A percentile compares a stretch with the other conserved stretches of the same genome.
phyloP scores from a whole-genome alignment of 2,329 filamentous ascomycete species.

The Capronia americana region DNA sequence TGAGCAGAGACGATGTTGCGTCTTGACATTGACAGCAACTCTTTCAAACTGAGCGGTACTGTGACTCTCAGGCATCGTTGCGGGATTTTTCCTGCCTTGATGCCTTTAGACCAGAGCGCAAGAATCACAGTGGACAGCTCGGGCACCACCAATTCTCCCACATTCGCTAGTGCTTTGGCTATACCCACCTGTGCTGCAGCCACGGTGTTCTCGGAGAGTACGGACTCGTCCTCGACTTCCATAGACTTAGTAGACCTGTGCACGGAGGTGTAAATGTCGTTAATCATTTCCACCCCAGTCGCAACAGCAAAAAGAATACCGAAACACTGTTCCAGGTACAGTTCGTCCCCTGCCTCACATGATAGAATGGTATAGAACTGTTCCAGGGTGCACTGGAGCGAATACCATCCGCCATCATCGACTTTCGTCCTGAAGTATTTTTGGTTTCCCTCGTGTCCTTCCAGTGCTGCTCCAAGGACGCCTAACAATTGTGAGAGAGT shows the following conservation, averaged over 20 bases:
- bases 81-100: conserved; percentile 25
- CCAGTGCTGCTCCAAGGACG: conserved; percentile 76
- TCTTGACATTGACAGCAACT: conserved; percentile 66
- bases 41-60: conserved; percentile 68
- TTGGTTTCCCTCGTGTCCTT: conserved; percentile 82
- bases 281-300: conserved; percentile 76
- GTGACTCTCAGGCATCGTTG: conserved; percentile 52
- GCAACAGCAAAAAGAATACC: conserved; percentile 82
- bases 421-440: conserved; percentile 82
- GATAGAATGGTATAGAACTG: conserved; percentile 25
- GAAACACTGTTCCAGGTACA: conserved; percentile 78
- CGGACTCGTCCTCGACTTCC: conserved; percentile 11
- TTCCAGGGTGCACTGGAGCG: conserved; percentile 69
- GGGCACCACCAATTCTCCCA: conserved; percentile 38
- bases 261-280: conserved; percentile 61
- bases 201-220: conserved; percentile 21
- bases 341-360: conserved; percentile 20
- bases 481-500: conserved; percentile 62
- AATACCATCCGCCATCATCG: conserved; percentile 77
- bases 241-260: conserved; percentile 22
- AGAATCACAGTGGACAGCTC: conserved; percentile 39
- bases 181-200: conserved; percentile 21
- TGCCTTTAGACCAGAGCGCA: conserved; percentile 33
- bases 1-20: conserved; percentile 76
- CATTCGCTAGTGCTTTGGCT: conserved; percentile 32